phyloP scores from a whole-genome alignment of 768 basidiomycete species.

The Mycena rosella region DNA sequence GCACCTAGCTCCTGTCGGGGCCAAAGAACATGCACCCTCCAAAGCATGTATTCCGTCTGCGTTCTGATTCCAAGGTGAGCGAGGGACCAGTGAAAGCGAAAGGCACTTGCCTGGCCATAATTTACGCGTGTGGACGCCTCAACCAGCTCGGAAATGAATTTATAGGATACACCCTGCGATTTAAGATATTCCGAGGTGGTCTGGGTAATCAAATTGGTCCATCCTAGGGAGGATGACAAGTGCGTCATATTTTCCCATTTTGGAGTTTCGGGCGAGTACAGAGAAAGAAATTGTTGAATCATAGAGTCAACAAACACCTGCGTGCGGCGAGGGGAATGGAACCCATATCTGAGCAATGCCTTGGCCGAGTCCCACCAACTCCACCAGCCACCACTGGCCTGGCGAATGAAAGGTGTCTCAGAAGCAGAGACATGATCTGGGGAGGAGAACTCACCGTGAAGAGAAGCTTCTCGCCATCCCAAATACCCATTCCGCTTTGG shows the following conservation, averaged over 20 bases:
- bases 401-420: background rate
- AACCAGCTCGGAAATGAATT: constrained; percentile 79
- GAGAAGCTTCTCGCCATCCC: constrained; percentile 85
- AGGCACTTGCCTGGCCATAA: constrained; percentile 73
- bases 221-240: constrained; percentile 66
- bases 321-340: constrained; percentile 67
- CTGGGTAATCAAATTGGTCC: constrained; percentile 61
- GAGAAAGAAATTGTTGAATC: constrained; percentile 61
- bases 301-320: constrained; percentile 67
- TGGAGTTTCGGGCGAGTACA: constrained; percentile 69
- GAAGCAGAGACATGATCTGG: constrained; percentile 1
- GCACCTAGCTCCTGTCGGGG: constrained; percentile 69
- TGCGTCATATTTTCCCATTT: constrained; percentile 74
- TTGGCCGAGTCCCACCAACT: constrained; percentile 83
- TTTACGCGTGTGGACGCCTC: constrained; percentile 88
- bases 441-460: constrained; percentile 62
- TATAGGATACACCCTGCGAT: constrained; percentile 63
- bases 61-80: constrained; percentile 57
- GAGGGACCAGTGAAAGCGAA: background rate
- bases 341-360: constrained; percentile 84
- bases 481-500: constrained; percentile 73
- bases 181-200: constrained; percentile 71
- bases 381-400: constrained; percentile 53
- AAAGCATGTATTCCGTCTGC: constrained; percentile 81
- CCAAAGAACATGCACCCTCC: constrained; percentile 79